A percentile compares a stretch with the other conserved stretches of the same genome.
Evolutionary conservation across 1,284 basidiomycete genomes (phyloP).

Genomic region (Tilletiopsis washingtonensis): DNA sequence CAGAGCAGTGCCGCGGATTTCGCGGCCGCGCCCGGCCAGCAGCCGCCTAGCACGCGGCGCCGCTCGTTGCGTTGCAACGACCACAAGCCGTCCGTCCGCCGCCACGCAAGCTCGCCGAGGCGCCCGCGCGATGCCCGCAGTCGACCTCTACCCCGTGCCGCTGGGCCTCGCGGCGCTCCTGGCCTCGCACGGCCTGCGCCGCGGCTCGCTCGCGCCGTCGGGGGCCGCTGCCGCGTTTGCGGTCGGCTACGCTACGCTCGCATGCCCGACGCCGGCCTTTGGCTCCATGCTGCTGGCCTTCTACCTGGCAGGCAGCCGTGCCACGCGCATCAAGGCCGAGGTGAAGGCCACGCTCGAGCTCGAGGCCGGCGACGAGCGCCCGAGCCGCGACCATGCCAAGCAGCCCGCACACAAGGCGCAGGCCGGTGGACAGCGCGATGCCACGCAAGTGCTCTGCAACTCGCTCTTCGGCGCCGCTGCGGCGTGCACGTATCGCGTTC

Average conservation of each 20-base stretch:
- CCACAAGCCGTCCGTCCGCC: too few relatives aligned
- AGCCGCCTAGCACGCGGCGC: too few relatives aligned
- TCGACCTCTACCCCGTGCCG: too few relatives aligned
- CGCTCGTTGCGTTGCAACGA: too few relatives aligned
- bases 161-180: constrained; percentile 1
- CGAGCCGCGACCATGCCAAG: constrained; percentile 3
- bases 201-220: constrained; percentile 26
- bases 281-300: constrained; percentile 31
- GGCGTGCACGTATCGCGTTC: constrained; percentile 4
- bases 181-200: constrained; percentile 17
- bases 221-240: constrained; percentile 26
- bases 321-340: constrained; percentile 62
- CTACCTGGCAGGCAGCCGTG: constrained; percentile 66
- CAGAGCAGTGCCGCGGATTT: too few relatives aligned
- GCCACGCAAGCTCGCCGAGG: too few relatives aligned
- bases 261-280: constrained; percentile 30
- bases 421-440: constrained; percentile 21
- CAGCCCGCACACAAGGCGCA: constrained; percentile 12
- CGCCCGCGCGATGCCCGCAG: too few relatives aligned
- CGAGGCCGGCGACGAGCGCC: constrained; percentile 42
- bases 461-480: constrained; percentile 9
- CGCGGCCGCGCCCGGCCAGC: too few relatives aligned
- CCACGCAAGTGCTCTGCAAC: constrained; percentile 34
- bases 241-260: constrained; percentile 33
- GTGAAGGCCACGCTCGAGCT: constrained; percentile 70